Base-by-base conservation (phyloP, 139 green algal genomes). In the Limnomonas spitsbergensis region DNA sequence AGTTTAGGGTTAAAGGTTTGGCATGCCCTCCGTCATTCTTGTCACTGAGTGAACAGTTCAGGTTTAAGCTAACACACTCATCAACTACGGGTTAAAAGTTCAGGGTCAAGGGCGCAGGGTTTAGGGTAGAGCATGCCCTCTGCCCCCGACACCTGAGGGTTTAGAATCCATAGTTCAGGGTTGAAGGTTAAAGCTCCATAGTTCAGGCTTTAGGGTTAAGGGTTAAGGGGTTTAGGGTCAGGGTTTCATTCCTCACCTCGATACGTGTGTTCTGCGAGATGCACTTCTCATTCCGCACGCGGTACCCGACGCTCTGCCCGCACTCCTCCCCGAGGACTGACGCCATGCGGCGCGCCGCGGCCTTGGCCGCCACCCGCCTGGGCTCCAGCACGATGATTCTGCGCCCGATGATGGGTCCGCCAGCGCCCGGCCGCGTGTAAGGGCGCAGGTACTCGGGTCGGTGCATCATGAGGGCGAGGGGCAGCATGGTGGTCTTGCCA, bases 401-500 rank as follows among this genome's bases (percentile, higher is more conserved):
- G 52, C 32, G 7, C 26, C 52, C 52, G 9, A 36, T 35, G 47
- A 61, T 61, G 14, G 47, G 47, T 20, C 14, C 47, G 14, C 14
- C 47, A 29, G 47, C 47, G 14, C 14, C 47, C 47, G 14, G 14
- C 20, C 47, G 14, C 20, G 14, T 20, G 47, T 29, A 61, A 29
- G 47, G 47, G 29, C 53, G 3, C 29, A 90, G 76, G 74, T 87
- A 93, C 0, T 54, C 38, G 3, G 87, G 82, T 6, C 53, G 9
- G 53, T 86, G 80, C 9, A 74, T 9, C 75, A 91, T 73, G 66
- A 91, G 29, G 1, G 86, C 86, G 40, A 93, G 80, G 2, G 90
- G 90, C 4, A 94, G 78, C 27, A 77, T 75, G 0, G 90, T 94
- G 7, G 90, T 94, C 76, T 94, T 94, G 32, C 90, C 90, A 35